These are phyloP conservation scores for Apophysomyces ossiformis DNA, from an alignment of 371 early-diverging fungal genomes.

Conservation along the genomic window DNA sequence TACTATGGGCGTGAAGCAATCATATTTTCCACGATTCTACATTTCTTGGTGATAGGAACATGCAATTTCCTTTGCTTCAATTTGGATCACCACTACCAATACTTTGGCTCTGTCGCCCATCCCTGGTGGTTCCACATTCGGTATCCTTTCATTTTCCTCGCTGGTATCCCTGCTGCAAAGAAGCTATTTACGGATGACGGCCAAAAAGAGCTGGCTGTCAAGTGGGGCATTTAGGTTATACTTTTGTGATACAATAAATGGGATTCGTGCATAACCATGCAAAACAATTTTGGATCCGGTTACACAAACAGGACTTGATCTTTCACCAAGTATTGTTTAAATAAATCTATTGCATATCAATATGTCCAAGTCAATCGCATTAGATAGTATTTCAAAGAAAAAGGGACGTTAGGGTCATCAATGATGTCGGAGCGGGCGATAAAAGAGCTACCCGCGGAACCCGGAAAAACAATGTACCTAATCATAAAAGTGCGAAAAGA, in stretches of 20 bases:
- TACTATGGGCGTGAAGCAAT: conserved; percentile 8
- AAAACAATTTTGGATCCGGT: too few species aligned
- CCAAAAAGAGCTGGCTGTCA: conserved; percentile 13
- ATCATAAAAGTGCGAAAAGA: too few species aligned
- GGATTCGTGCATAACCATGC: not conserved
- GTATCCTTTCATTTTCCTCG: conserved; percentile 19
- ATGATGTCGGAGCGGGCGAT: too few species aligned
- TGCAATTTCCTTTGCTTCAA: conserved; percentile 19
- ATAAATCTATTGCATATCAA: too few species aligned
- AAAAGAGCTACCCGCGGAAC: too few species aligned
- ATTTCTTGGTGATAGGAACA: conserved; percentile 13
- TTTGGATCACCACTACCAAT: conserved; percentile 14
- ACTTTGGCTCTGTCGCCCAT: conserved; percentile 16
- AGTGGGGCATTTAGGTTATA: conserved; percentile 14
- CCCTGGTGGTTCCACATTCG: conserved; percentile 21
- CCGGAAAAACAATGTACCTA: too few species aligned
- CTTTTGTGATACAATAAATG: not conserved
- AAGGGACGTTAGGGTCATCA: too few species aligned
- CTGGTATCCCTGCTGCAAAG: conserved; percentile 15
- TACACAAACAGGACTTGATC: too few species aligned
- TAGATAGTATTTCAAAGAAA: too few species aligned
- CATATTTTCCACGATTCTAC: conserved; percentile 13
- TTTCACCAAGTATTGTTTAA: too few species aligned
- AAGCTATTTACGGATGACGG: conserved; percentile 20
- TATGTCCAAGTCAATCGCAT: too few species aligned